Base-by-base conservation (phyloP, 768 basidiomycete genomes). In the Kondoa subrosea region DNA sequence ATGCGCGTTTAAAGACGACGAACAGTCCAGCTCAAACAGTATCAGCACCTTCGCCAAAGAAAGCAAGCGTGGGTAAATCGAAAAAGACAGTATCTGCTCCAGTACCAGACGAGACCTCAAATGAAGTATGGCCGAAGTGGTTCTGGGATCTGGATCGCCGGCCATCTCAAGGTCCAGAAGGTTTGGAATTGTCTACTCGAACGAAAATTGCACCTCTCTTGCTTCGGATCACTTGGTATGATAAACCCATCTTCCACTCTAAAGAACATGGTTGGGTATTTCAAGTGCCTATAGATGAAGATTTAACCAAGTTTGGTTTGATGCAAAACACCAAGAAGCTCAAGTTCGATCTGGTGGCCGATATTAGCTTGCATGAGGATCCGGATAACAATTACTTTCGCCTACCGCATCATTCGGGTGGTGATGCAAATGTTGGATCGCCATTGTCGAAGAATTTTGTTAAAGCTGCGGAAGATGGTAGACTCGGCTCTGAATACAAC, bases 361-460 rank as follows among this genome's bases (percentile, higher is more conserved):
- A 92, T 73, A 79, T 82, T 27, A 67, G 75, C 1, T 79, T 91
- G 8, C 78, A 80, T 17, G 69, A 68, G 57, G 82, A 86, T 65
- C 77, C 80, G 59, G 63, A 73, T 15, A 82, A 82, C 1, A 67
- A 80, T 1, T 99, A 91, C 78, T 88, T 89, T 81, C 91, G 95
- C 77, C 81, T 99, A 0, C 95, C 95, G 0, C 95, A 99, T 77
- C 91, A 91, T 76, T 91, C 93, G 71, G 93, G 93, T 1, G 91
- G 93, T 70, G 83, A 83, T 66, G 89, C 89, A 25, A 96, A 96
- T 74, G 93, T 99, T n/a, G 93, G 91, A 1, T 90, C 82, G 71
- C 91, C 92, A 2, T 82, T 97, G 2, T 82, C 84, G 50, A 95
- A 96, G 78, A 84, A 84, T 2, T 97, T 96, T 76, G 82, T 95